These are phyloP conservation scores for Ganoderma resinaceum DNA, from an alignment of 1,284 basidiomycete genomes.

Conservation along the genomic window DNA sequence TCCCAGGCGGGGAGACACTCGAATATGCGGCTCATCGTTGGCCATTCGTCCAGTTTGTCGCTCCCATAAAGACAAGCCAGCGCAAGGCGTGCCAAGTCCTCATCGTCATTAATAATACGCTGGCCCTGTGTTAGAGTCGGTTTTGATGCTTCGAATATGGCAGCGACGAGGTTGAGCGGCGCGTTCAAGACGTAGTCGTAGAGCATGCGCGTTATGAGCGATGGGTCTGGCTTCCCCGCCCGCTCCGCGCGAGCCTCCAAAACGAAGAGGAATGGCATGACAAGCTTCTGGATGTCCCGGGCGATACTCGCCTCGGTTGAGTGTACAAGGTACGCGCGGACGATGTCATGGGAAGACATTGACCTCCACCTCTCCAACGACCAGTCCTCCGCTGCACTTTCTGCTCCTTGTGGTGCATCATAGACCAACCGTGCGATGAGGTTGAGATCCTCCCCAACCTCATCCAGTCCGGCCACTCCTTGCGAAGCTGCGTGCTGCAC, in stretches of 20 bases:
- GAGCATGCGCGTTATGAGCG: conserved; percentile 67
- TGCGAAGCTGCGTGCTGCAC: conserved; percentile 88
- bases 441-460: conserved; percentile 88
- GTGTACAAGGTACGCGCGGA: conserved; percentile 78
- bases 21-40: conserved; percentile 88
- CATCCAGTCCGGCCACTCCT: conserved; percentile 81
- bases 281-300: conserved; percentile 75
- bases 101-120: conserved; percentile 81
- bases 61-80: conserved; percentile 91
- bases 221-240: conserved; percentile 70
- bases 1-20: conserved; percentile 95
- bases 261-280: conserved; percentile 91
- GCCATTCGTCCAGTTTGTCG: conserved; percentile 73
- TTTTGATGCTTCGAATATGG: conserved; percentile 89
- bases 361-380: conserved; percentile 75
- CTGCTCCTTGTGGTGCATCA: conserved; percentile 62
- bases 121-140: conserved; percentile 77
- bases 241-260: conserved; percentile 88
- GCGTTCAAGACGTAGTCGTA: conserved; percentile 79
- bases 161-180: conserved; percentile 70
- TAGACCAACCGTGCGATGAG: conserved; percentile 87
- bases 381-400: conserved; percentile 64
- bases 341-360: conserved; percentile 68
- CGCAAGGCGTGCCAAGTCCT: conserved; percentile 85
- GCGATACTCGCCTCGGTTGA: conserved; percentile 74